These are phyloP conservation scores for Metrosideros polymorpha DNA, from an alignment of 441 rosid genomes.

Conservation along the genomic window DNA sequence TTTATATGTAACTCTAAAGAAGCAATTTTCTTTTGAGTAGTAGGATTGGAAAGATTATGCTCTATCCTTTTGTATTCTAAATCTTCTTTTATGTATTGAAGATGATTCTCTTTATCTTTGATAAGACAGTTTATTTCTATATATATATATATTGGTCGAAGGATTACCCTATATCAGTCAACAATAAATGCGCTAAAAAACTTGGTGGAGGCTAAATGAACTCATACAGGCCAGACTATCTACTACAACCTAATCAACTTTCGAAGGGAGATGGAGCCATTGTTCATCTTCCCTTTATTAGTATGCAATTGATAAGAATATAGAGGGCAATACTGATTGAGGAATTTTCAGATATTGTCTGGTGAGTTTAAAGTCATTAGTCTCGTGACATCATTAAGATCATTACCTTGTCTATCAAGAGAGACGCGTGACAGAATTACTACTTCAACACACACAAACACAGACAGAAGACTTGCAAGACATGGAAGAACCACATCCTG, in stretches of 20 bases:
- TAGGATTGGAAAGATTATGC: too few relatives aligned
- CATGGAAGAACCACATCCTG: not conserved
- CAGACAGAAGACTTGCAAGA: not conserved
- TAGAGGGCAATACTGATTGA: not conserved
- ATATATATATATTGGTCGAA: too few relatives aligned
- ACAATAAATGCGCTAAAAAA: not conserved
- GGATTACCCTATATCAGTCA: not conserved
- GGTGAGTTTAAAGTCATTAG: not conserved
- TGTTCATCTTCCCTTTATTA: not conserved
- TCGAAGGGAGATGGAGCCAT: not conserved
- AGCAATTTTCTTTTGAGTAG: too few relatives aligned
- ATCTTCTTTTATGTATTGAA: too few relatives aligned
- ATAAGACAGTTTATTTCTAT: too few relatives aligned
- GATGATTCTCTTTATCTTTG: too few relatives aligned
- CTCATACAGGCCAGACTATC: not conserved
- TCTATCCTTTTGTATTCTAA: too few relatives aligned
- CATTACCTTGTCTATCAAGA: not conserved
- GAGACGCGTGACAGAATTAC: not conserved
- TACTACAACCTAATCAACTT: not conserved
- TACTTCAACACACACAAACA: not conserved
- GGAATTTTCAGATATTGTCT: not conserved
- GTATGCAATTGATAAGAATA: not conserved
- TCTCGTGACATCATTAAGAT: not conserved
- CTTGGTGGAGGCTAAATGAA: not conserved
- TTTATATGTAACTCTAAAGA: too few relatives aligned